phyloP scores from a whole-genome alignment of 2,329 filamentous ascomycete species.

The Ramularia endophylla region DNA sequence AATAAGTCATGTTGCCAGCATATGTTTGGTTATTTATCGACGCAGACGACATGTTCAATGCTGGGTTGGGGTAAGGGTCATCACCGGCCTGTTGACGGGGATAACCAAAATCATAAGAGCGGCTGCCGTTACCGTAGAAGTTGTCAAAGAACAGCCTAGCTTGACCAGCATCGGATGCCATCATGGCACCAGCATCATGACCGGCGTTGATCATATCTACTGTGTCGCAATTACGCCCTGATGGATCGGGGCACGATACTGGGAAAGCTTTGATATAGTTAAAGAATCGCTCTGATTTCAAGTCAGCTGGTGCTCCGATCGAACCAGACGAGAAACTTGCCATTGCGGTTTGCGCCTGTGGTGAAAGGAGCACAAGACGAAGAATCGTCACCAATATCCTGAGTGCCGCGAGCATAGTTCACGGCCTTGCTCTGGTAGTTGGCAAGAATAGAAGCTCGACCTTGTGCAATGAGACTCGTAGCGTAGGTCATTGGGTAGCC shows the following conservation, averaged over 20 bases:
- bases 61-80: constrained; percentile 28
- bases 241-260: constrained; percentile 23
- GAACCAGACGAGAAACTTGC: too few relatives aligned
- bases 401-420: constrained; percentile 30
- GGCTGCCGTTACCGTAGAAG: constrained; percentile 31
- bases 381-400: constrained; percentile 32
- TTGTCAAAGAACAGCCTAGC: constrained; percentile 35
- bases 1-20: constrained; percentile 31
- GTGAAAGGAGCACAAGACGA: constrained; percentile 28
- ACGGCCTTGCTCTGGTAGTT: constrained; percentile 32
- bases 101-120: constrained; percentile 33
- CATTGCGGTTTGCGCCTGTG: constrained; percentile 30
- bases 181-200: constrained; percentile 33
- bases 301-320: constrained; percentile 13
- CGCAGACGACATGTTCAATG: constrained; percentile 17
- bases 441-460: constrained; percentile 27
- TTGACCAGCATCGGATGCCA: constrained; percentile 30
- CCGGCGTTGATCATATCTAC: constrained; percentile 31
- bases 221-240: constrained; percentile 28
- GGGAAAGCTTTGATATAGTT: constrained; percentile 35
- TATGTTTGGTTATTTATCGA: constrained; percentile 27
- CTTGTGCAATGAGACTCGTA: constrained; percentile 23
- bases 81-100: constrained; percentile 31
- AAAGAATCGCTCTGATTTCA: constrained; percentile 30
- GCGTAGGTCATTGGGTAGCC: constrained; percentile 30